Percentiles rank a stretch among this genome's conserved stretches.
Conservation (phyloP, 2,329 filamentous ascomycete species). For the Fusarium verticillioides region DNA sequence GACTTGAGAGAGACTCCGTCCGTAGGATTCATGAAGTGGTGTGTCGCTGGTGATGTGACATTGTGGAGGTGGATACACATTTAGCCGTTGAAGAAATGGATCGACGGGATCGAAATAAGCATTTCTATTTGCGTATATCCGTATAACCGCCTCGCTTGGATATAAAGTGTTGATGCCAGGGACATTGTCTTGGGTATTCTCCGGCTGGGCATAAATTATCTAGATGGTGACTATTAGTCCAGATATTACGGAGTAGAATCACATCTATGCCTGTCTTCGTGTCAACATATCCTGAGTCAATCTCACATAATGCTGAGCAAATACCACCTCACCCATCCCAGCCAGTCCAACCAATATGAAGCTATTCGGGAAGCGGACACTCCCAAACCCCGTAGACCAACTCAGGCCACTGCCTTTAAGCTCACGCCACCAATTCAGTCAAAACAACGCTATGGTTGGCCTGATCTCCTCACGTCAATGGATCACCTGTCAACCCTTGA, state of each 20-base stretch:
- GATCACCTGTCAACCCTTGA: constrained; percentile 10
- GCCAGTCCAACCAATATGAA: background rate
- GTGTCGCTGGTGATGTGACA: background rate
- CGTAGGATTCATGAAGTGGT: constrained; percentile 10
- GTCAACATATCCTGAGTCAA: background rate
- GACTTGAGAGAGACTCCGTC: constrained; percentile 4
- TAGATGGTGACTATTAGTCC: too few relatives aligned
- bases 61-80: background rate
- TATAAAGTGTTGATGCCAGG: too few relatives aligned
- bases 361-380: constrained; percentile 3
- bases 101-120: background rate
- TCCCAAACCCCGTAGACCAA: background rate
- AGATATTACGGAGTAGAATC: too few relatives aligned
- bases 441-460: background rate
- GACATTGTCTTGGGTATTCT: background rate
- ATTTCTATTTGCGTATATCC: background rate
- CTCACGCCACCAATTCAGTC: constrained; percentile 7
- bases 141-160: background rate
- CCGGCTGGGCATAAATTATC: rapidly evolving
- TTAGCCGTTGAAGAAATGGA: background rate
- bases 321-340: background rate
- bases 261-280: background rate
- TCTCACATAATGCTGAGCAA: background rate
- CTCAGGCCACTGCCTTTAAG: constrained; percentile 5
- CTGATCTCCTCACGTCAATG: constrained; percentile 2